phyloP scores from a whole-genome alignment of 1,284 basidiomycete species.

The Irpex lacteus region DNA sequence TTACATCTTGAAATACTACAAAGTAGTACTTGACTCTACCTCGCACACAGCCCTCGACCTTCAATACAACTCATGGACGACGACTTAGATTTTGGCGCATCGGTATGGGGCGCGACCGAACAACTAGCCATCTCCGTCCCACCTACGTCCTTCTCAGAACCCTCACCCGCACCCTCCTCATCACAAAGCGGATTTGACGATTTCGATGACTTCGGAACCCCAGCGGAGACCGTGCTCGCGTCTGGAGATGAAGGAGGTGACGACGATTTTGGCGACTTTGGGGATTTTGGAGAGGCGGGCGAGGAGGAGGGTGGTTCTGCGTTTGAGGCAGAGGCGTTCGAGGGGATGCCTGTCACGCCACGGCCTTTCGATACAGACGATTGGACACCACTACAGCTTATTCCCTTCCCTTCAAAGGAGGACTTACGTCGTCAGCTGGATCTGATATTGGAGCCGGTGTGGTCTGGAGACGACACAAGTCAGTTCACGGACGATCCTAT shows the following conservation, averaged over 20 bases:
- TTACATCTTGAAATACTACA: not conserved
- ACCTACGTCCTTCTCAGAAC: slow-evolving; percentile 19
- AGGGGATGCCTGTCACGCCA: slow-evolving; percentile 36
- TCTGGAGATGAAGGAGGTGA: slow-evolving; percentile 50
- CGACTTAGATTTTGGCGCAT: slow-evolving; percentile 66
- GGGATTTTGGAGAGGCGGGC: slow-evolving; percentile 75
- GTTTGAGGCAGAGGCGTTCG: slow-evolving; percentile 44
- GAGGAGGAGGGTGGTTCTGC: slow-evolving; percentile 27
- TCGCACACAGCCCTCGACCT: not conserved
- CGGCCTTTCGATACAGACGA: slow-evolving; percentile 32
- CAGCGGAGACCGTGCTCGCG: slow-evolving; percentile 38
- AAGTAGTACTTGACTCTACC: not conserved
- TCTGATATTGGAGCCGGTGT: slow-evolving; percentile 64
- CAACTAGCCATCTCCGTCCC: slow-evolving; percentile 23
- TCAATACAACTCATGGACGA: slow-evolving; percentile 50
- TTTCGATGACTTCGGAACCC: slow-evolving; percentile 68
- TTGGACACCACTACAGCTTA: slow-evolving; percentile 64
- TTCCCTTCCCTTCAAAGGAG: slow-evolving; percentile 57
- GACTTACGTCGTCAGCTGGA: slow-evolving; percentile 63
- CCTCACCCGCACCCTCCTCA: slow-evolving; percentile 25
- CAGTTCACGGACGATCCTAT: slow-evolving; percentile 69
- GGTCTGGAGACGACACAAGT: slow-evolving; percentile 47
- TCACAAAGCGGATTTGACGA: slow-evolving; percentile 56
- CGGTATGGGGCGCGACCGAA: slow-evolving; percentile 61
- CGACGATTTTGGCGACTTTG: slow-evolving; percentile 85